phyloP scores from a whole-genome alignment of 306 rosid genomes.

The Dryas octopetala region DNA sequence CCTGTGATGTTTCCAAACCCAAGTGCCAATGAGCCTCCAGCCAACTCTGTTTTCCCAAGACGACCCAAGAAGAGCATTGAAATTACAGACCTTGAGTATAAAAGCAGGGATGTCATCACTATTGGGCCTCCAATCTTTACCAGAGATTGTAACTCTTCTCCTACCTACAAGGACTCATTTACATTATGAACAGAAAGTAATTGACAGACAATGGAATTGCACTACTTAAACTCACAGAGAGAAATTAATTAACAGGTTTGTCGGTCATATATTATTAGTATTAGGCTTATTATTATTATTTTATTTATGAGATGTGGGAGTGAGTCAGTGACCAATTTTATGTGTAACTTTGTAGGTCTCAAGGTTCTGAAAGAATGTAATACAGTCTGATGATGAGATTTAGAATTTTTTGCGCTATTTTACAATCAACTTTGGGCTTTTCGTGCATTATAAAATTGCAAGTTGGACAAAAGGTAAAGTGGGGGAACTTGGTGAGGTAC shows the following conservation, averaged over 20 bases:
- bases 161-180: constrained; percentile 46
- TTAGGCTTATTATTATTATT: too few relatives aligned
- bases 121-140: constrained; percentile 64
- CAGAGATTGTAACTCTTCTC: constrained; percentile 59
- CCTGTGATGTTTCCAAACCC: constrained; percentile 88
- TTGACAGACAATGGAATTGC: background rate
- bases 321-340: too few relatives aligned
- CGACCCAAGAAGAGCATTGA: constrained; percentile 85
- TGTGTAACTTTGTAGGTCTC: too few relatives aligned
- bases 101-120: constrained; percentile 52
- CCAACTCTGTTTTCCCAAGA: constrained; percentile 72
- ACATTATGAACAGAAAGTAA: constrained; percentile 17
- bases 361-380: background rate
- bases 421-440: constrained; percentile 5
- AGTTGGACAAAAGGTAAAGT: constrained; percentile 5
- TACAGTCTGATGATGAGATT: too few relatives aligned
- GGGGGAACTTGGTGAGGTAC: background rate
- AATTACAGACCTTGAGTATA: constrained; percentile 67
- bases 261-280: too few relatives aligned
- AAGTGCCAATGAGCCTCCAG: constrained; percentile 85
- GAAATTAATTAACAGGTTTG: background rate
- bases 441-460: background rate
- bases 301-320: too few relatives aligned
- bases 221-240: background rate
- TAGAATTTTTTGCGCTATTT: background rate